Evolutionary conservation across 371 early-diverging fungal species (phyloP).

Genomic region (Lichtheimia ornata): DNA sequence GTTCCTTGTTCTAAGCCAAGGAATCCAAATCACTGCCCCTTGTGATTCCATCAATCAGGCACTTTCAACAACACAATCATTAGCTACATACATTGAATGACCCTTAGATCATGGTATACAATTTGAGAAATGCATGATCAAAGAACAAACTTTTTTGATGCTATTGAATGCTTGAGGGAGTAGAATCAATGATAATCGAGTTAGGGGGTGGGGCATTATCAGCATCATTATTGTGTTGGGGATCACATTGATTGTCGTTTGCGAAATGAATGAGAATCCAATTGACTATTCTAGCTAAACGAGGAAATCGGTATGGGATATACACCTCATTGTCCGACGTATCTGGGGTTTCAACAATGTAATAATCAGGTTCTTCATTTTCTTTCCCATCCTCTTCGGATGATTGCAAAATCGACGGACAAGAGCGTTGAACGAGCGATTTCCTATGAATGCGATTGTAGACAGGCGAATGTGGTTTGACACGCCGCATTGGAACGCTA

Average conservation of each 20-base stretch:
- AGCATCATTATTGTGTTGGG: background rate
- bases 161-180: too few species aligned
- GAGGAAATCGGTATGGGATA: slow-evolving; percentile 18
- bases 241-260: too few species aligned
- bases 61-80: too few species aligned
- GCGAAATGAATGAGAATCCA: slow-evolving; percentile 3
- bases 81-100: too few species aligned
- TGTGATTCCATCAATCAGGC: too few species aligned
- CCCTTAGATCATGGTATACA: too few species aligned
- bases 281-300: slow-evolving; percentile 4
- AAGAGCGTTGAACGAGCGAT: background rate
- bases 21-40: too few species aligned
- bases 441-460: background rate
- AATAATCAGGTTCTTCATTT: background rate
- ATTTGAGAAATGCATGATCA: too few species aligned
- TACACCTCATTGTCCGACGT: slow-evolving; percentile 5
- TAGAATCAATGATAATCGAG: too few species aligned
- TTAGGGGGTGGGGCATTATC: background rate
- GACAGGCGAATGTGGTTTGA: background rate
- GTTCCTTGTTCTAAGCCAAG: too few species aligned
- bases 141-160: too few species aligned
- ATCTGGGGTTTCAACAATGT: background rate
- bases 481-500: slow-evolving; percentile 14
- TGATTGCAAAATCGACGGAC: background rate
- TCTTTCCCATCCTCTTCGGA: too few species aligned